A percentile compares a stretch with the other conserved stretches of the same genome.
Conservation (phyloP, 805 yeast genomes). For the Saturnispora serradocipensis region DNA sequence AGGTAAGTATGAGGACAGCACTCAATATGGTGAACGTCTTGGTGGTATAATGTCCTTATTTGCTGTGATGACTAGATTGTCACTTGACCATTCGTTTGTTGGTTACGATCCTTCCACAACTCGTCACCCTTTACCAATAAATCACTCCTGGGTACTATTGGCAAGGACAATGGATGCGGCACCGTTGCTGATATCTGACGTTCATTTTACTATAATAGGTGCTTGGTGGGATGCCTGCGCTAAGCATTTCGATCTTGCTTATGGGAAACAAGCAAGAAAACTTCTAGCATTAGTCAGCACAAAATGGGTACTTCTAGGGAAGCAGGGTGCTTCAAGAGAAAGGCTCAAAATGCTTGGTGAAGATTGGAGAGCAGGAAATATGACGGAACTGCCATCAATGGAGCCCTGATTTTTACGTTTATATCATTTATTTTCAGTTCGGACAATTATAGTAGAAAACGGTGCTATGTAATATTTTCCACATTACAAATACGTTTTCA, state of each 20-base stretch:
- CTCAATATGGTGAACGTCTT: conserved; percentile 73
- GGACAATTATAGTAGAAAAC: background rate
- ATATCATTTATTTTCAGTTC: background rate
- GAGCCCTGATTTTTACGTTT: background rate
- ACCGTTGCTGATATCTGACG: conserved; percentile 41
- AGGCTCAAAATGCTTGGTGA: conserved; percentile 71
- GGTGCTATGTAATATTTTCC: background rate
- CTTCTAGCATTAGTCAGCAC: conserved; percentile 38
- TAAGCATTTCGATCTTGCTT: conserved; percentile 40
- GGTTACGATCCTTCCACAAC: conserved; percentile 16
- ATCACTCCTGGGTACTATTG: conserved; percentile 59
- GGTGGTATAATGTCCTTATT: conserved; percentile 80
- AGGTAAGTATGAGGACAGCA: conserved; percentile 47
- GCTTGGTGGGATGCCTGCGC: conserved; percentile 93
- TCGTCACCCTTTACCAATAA: conserved; percentile 47
- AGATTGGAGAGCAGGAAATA: conserved; percentile 50
- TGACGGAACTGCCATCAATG: conserved; percentile 3
- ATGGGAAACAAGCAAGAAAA: conserved; percentile 65
- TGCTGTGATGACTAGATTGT: conserved; percentile 58
- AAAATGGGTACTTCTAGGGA: conserved; percentile 45
- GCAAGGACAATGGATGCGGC: conserved; percentile 62
- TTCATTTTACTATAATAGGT: conserved; percentile 62
- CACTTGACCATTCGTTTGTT: conserved; percentile 21
- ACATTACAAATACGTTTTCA: background rate
- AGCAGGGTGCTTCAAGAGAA: conserved; percentile 66